phyloP scores from a whole-genome alignment of 108 stramenopile species.

The Nitzschia palea region DNA sequence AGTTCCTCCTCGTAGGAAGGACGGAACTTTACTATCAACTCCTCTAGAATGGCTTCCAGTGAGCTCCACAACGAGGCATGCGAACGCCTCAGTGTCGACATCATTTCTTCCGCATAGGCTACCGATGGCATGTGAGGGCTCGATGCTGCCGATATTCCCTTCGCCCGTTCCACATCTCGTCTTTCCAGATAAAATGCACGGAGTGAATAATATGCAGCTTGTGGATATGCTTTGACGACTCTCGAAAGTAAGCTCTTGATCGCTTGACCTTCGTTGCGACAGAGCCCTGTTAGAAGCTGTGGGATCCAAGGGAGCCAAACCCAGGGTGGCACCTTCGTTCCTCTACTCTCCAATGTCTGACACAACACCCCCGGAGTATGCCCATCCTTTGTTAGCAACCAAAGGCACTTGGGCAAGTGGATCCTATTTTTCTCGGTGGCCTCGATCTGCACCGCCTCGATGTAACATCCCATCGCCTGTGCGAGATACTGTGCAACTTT shows the following conservation, averaged over 20 bases:
- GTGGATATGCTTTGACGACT: slow-evolving; percentile 77
- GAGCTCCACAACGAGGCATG: slow-evolving; percentile 87
- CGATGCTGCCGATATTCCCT: slow-evolving; percentile 22
- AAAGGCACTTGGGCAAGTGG: slow-evolving; percentile 85
- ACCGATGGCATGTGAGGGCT: slow-evolving; percentile 57
- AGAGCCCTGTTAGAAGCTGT: slow-evolving; percentile 82
- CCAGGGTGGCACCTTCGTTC: slow-evolving; percentile 79
- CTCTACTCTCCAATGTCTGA: slow-evolving; percentile 72
- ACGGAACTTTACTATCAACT: slow-evolving; percentile 89
- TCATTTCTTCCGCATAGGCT: slow-evolving; percentile 79
- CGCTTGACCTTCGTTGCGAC: slow-evolving; percentile 66
- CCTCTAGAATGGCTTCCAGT: slow-evolving; percentile 92
- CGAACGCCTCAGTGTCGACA: slow-evolving; percentile 78
- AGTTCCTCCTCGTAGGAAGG: slow-evolving; percentile 93
- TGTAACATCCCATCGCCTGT: slow-evolving; percentile 94
- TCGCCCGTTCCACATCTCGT: slow-evolving; percentile 79
- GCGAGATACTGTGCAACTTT: slow-evolving; percentile 82
- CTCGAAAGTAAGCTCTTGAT: slow-evolving; percentile 59
- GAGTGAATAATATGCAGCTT: slow-evolving; percentile 82
- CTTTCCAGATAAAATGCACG: slow-evolving; percentile 85
- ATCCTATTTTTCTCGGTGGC: slow-evolving; percentile 70
- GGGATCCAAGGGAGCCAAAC: slow-evolving; percentile 96
- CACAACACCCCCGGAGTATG: slow-evolving; percentile 65
- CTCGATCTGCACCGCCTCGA: slow-evolving; percentile 82
- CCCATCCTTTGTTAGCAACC: slow-evolving; percentile 87